These are phyloP conservation scores for Cystoderma amianthinum DNA, from an alignment of 768 basidiomycete genomes.

Conservation along the genomic window DNA sequence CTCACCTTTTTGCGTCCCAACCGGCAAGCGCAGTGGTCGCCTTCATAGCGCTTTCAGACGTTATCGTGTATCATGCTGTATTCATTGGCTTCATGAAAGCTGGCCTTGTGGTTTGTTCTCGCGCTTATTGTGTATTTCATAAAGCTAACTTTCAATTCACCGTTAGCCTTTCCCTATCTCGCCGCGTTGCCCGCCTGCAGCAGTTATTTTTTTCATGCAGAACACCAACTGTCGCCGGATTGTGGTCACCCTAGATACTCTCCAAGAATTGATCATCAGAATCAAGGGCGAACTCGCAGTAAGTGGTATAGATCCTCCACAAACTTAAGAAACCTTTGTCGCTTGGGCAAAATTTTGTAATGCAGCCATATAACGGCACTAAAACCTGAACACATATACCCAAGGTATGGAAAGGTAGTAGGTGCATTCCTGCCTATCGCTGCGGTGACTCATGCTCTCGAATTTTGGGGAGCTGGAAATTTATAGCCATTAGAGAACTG, in stretches of 20 bases:
- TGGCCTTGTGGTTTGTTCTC: constrained; percentile 18
- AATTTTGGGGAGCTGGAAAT: constrained; percentile 14
- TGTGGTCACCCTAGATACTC: constrained; percentile 18
- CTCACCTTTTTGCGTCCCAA: constrained; percentile 21
- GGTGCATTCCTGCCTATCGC: constrained; percentile 10
- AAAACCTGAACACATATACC: constrained; percentile 18
- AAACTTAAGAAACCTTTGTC: constrained; percentile 12
- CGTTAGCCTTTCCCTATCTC: no score
- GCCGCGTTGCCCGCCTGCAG: constrained; percentile 18
- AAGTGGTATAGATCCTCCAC: constrained; percentile 2
- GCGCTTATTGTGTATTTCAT: background rate
- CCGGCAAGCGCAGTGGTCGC: constrained; percentile 18
- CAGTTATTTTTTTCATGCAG: constrained; percentile 18
- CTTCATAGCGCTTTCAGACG: constrained; percentile 18
- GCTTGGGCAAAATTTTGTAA: no score
- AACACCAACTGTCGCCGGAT: constrained; percentile 23
- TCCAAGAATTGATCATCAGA: constrained; percentile 9
- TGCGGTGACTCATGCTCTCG: background rate
- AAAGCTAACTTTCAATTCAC: constrained; percentile 11
- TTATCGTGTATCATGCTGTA: constrained; percentile 27
- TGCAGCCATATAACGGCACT: constrained; percentile 13
- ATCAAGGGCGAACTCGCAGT: constrained; percentile 8
- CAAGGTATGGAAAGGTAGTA: constrained; percentile 14
- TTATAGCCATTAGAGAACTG: constrained; percentile 27
- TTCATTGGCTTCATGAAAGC: constrained; percentile 21